Conservation (phyloP, 1,139 yeast species). For the Pichia sp. region DNA sequence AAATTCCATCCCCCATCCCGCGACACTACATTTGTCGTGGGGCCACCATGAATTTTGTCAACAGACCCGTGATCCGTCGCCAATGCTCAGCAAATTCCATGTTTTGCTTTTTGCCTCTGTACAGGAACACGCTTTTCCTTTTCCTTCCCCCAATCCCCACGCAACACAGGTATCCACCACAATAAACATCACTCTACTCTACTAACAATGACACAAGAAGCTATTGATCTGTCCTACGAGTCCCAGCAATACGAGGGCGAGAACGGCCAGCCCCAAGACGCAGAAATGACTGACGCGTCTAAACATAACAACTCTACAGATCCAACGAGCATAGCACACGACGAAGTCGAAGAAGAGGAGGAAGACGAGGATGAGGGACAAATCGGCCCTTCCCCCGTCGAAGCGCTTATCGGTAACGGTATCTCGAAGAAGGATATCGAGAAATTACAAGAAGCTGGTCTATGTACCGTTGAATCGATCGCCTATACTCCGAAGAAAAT, state of each 20-base stretch:
- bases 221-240: constrained; percentile 15
- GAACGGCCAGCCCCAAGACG: background rate
- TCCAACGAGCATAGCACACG: background rate
- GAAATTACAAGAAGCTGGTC: constrained; percentile 80
- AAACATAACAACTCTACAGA: background rate
- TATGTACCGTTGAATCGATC: constrained; percentile 85
- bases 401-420: constrained; percentile 71
- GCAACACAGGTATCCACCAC: no score
- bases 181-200: background rate
- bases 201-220: constrained; percentile 16
- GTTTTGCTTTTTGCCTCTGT: no score
- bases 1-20: no score
- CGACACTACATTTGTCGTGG: no score
- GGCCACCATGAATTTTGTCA: no score
- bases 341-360: constrained; percentile 2
- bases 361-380: constrained; percentile 34
- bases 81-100: no score
- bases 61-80: no score
- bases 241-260: constrained; percentile 8
- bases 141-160: no score
- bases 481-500: constrained; percentile 86
- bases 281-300: constrained; percentile 19
- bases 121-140: no score
- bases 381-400: constrained; percentile 45
- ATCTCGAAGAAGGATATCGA: constrained; percentile 76